Evolutionary conservation across 257 asterid species (phyloP).

Genomic region (Capsicum baccatum): DNA sequence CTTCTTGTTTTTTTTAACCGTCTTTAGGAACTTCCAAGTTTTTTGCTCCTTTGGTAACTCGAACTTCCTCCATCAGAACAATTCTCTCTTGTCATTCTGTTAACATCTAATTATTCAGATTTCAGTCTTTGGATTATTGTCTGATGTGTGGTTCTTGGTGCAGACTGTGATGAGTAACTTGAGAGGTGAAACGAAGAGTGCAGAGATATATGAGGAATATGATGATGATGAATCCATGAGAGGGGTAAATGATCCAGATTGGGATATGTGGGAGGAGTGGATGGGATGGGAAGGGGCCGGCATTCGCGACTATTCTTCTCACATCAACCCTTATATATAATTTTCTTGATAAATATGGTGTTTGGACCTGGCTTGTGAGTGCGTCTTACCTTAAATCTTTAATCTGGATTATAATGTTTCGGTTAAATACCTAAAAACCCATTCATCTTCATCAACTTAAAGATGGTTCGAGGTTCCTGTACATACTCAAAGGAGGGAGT

Average conservation of each 20-base stretch:
- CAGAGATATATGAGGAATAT: slow-evolving; percentile 30
- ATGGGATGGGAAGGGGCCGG: slow-evolving; percentile 99
- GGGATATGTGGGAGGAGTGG: slow-evolving; percentile 96
- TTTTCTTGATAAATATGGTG: neutral
- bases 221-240: slow-evolving; percentile 38
- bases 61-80: too few relatives aligned
- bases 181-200: slow-evolving; percentile 49
- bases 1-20: neutral
- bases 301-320: slow-evolving; percentile 80
- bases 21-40: too few relatives aligned
- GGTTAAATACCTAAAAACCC: neutral
- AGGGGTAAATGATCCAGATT: slow-evolving; percentile 24
- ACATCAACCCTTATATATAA: slow-evolving; percentile 52
- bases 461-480: slow-evolving; percentile 22
- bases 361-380: neutral
- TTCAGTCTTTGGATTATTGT: neutral
- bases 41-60: too few relatives aligned
- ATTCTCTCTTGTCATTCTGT: too few relatives aligned
- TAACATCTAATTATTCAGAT: too few relatives aligned
- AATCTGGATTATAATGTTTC: neutral
- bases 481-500: neutral
- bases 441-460: neutral
- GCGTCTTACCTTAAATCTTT: neutral
- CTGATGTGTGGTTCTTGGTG: slow-evolving; percentile 14
- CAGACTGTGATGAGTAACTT: slow-evolving; percentile 78